Base-by-base conservation (phyloP, 306 rosid species). In the Glycine soja region DNA sequence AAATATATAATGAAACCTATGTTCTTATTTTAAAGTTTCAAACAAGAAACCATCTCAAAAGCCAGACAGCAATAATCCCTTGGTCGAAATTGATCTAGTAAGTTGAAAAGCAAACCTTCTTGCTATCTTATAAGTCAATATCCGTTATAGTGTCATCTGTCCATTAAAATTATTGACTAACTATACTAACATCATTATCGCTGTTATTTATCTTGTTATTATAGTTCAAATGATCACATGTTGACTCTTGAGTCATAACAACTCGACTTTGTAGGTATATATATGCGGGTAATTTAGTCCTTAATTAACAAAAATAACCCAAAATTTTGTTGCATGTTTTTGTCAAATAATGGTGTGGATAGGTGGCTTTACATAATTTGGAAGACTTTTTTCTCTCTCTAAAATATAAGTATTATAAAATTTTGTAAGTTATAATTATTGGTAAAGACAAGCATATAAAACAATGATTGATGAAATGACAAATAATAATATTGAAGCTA, bases 381-480 rank as follows among this genome's bases (percentile, higher is more conserved):
- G 46, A 43, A 43, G 68, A 2, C 13, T 1, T 42, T 70, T 5
- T 62, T 4, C 46, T 47, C 4, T 8, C 19, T 15, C 5, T 2
- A 10, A 62, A 76, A n/a, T 48, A 48, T 63, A 66, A 16, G 34
- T 69, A 71, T 8, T 50, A 19, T 70, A 70, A 34, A 15, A 70
- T 48, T 48, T 48, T 30, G 30, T 51, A 13, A 7, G 66, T 53
- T 54, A 42, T 4, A 78, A 70, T 80, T 8, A 80, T 73, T 53
- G 75, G 75, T 64, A 64, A 24, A 42, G 79, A 80, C 48, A 80
- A 73, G 3, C 18, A 5, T 47, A 52, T 38, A 62, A 38, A 73
- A 64, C 75, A 64, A 43, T 66, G 51, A 74, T 81, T 65, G 68
- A 65, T 74, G 80, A 42, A 52, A 24, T 65, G 66, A 74, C 61